Conservation (phyloP, 2,329 filamentous ascomycete species). For the Colletotrichum sp. region DNA sequence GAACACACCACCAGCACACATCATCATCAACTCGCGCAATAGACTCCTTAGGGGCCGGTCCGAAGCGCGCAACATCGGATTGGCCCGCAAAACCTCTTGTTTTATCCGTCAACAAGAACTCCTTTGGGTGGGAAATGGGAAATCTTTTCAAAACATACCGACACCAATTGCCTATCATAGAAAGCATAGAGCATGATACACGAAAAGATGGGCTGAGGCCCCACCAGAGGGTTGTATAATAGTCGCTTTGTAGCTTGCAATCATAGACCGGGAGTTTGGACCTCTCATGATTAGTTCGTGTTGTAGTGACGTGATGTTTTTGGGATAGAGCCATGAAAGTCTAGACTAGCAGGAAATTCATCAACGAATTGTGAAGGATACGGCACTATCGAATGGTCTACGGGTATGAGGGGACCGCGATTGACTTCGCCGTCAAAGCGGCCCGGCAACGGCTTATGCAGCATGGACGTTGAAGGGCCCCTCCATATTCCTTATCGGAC, state of each 20-base stretch:
- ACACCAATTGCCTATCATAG: conserved; percentile 23
- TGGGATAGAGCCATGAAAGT: neutral
- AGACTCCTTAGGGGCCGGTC: conserved; percentile 1
- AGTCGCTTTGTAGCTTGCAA: conserved; percentile 30
- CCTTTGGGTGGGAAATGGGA: conserved; percentile 13
- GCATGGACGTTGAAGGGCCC: neutral
- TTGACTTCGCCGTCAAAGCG: conserved; percentile 6
- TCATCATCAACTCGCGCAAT: neutral
- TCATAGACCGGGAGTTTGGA: conserved; percentile 44
- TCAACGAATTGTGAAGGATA: fast-evolving
- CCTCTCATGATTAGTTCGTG: neutral
- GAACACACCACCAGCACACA: neutral
- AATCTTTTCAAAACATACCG: conserved; percentile 4
- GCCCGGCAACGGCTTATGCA: neutral
- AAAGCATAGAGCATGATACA: conserved; percentile 26
- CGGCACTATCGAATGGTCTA: neutral
- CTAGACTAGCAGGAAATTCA: neutral
- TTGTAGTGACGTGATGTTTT: neutral
- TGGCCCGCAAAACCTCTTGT: conserved; percentile 14
- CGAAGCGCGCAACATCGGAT: conserved; percentile 3
- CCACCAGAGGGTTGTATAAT: conserved; percentile 33
- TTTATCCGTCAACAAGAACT: conserved; percentile 16
- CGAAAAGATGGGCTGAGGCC: conserved; percentile 21
- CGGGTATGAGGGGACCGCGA: neutral
- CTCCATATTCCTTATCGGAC: neutral